Conservation (phyloP, 345 rosid species). For the Luvunga scandens region DNA sequence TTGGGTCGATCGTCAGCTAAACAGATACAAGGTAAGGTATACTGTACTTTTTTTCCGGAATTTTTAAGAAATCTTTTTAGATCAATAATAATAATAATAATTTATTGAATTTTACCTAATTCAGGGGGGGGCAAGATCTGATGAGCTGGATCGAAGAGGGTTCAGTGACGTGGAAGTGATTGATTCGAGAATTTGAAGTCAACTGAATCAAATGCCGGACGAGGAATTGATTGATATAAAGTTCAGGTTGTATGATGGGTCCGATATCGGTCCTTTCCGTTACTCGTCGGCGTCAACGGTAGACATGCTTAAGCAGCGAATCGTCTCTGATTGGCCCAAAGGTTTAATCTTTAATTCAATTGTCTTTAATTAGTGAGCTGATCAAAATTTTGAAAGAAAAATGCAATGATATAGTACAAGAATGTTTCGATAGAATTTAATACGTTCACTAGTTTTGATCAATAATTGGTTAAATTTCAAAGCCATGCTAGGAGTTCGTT, state of each 20-base stretch:
- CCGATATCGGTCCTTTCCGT: constrained; percentile 88
- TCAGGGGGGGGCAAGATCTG: constrained; percentile 28
- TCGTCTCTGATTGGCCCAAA: constrained; percentile 94
- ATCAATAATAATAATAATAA: neutral
- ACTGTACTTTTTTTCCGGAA: neutral
- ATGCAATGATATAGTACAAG: too few species aligned
- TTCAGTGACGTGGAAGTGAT: constrained; percentile 13
- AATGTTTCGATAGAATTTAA: neutral
- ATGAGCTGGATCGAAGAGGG: constrained; percentile 12
- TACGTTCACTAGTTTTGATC: neutral
- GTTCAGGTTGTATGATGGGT: constrained; percentile 89
- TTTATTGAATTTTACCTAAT: neutral
- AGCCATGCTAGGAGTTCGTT: neutral
- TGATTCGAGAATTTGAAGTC: constrained; percentile 26
- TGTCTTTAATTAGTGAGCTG: neutral
- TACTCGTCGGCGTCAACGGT: constrained; percentile 81
- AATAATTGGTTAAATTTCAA: neutral
- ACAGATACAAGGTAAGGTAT: neutral
- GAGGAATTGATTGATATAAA: constrained; percentile 80
- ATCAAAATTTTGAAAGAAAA: neutral
- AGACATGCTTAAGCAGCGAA: constrained; percentile 84
- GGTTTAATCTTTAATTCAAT: constrained; percentile 32
- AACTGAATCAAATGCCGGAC: constrained; percentile 61
- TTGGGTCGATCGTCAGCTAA: constrained; percentile 13
- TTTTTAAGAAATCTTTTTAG: neutral